phyloP scores from a whole-genome alignment of 441 rosid species.

The Brassica hybrid region DNA sequence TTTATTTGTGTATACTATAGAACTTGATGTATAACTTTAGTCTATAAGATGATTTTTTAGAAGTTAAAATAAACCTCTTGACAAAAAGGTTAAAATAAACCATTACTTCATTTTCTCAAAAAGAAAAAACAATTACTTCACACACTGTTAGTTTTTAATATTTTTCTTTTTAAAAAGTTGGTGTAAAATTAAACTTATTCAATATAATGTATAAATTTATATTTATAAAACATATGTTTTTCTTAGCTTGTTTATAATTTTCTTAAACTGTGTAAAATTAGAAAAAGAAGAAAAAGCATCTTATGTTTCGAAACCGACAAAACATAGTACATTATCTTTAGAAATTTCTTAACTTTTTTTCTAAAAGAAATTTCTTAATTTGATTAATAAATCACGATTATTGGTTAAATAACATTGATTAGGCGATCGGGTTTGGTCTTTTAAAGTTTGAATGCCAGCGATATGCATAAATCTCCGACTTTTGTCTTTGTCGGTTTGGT shows the following conservation, averaged over 20 bases:
- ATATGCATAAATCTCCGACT: slow-evolving; percentile 44
- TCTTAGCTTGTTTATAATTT: not conserved
- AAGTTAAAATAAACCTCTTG: no score
- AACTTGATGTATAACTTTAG: no score
- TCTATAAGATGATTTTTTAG: no score
- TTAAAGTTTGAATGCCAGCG: slow-evolving; percentile 27
- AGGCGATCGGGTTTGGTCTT: slow-evolving; percentile 39
- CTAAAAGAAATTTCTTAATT: not conserved
- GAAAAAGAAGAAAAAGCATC: not conserved
- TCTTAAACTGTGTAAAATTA: not conserved
- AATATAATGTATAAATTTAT: no score
- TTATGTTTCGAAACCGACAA: not conserved
- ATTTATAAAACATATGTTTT: no score
- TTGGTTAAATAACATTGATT: slow-evolving; percentile 24
- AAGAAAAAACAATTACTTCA: no score
- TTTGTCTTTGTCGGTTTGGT: slow-evolving; percentile 46
- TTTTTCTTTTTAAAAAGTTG: no score
- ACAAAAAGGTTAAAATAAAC: no score
- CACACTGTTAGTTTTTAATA: no score
- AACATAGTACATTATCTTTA: not conserved
- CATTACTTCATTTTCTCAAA: no score
- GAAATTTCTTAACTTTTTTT: not conserved
- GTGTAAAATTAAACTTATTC: no score
- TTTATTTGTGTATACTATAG: no score
- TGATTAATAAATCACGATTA: slow-evolving; percentile 8